A percentile compares a stretch with the other conserved stretches of the same genome.
Conservation (phyloP, 768 basidiomycete species). For the Plicaturopsis crispa region DNA sequence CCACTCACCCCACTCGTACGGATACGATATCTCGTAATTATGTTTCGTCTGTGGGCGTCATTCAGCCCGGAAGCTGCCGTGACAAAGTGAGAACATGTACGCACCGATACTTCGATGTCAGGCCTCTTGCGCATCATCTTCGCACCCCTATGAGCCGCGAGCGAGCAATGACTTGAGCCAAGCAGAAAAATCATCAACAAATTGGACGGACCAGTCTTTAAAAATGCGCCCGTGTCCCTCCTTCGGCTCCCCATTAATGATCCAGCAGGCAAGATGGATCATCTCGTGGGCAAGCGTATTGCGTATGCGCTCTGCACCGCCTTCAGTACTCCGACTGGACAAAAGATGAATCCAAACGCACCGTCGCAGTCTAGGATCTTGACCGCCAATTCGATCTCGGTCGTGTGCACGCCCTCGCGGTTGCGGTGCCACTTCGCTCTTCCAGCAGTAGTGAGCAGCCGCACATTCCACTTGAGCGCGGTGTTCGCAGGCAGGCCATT, state of each 20-base stretch:
- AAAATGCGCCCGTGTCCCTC: constrained; percentile 71
- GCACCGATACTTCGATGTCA: constrained; percentile 67
- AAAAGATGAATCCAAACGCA: constrained; percentile 19
- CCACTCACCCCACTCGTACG: constrained; percentile 64
- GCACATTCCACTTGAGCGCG: constrained; percentile 58
- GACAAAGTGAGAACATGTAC: constrained; percentile 8
- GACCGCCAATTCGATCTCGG: constrained; percentile 70
- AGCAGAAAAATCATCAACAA: not conserved
- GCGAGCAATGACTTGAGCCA: not conserved
- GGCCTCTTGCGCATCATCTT: constrained; percentile 63
- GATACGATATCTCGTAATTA: constrained; percentile 68
- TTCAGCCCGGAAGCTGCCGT: constrained; percentile 1
- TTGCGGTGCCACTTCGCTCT: constrained; percentile 57
- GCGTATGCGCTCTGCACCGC: constrained; percentile 58
- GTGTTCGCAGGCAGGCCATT: constrained; percentile 46
- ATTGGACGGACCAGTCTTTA: constrained; percentile 53
- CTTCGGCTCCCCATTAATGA: constrained; percentile 61
- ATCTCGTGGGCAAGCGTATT: constrained; percentile 87
- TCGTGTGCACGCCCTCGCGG: constrained; percentile 48
- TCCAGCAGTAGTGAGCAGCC: constrained; percentile 62
- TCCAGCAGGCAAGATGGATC: constrained; percentile 87
- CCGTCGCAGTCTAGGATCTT: constrained; percentile 79
- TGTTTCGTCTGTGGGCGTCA: constrained; percentile 47
- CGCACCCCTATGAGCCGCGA: constrained; percentile 41
- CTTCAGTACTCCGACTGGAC: not conserved